Evolutionary conservation across 73 alveolate species (phyloP).

Genomic region (Breviolum minutum): DNA sequence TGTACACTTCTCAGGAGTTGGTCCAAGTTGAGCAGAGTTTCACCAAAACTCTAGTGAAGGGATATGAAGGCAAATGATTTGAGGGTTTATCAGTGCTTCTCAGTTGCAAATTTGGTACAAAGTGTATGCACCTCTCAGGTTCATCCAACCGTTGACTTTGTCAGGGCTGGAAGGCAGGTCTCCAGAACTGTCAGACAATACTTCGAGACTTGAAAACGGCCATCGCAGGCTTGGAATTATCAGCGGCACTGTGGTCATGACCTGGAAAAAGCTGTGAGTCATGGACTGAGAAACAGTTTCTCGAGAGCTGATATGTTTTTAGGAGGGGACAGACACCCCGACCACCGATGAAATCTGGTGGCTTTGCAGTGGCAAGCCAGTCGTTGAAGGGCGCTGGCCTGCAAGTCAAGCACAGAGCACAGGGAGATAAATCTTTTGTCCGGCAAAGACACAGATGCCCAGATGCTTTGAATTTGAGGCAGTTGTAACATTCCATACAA

Average conservation of each 20-base stretch:
- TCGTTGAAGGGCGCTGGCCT: constrained; percentile 53
- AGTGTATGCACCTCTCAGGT: neutral
- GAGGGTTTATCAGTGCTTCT: neutral
- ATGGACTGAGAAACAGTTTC: neutral
- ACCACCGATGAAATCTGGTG: neutral
- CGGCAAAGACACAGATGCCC: neutral
- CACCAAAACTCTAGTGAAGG: neutral
- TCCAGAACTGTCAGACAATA: neutral
- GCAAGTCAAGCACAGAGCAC: neutral
- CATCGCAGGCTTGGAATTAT: constrained; percentile 47
- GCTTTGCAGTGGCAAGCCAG: neutral
- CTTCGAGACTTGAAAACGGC: neutral
- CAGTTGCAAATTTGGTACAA: neutral
- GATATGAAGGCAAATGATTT: neutral
- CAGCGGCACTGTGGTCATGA: constrained; percentile 82
- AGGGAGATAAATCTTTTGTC: neutral
- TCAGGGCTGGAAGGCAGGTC: constrained; percentile 68
- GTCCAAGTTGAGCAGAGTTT: neutral
- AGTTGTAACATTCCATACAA: neutral
- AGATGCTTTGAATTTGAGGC: neutral
- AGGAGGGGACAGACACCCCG: neutral
- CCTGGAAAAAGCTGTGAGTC: constrained; percentile 37
- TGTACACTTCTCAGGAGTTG: neutral
- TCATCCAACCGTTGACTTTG: constrained; percentile 74
- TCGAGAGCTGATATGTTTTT: neutral